Evolutionary conservation across 352 stramenopile species (phyloP), one percentile per base, ranked within the genome.

Genomic region (Ophiocytium majus): DNA sequence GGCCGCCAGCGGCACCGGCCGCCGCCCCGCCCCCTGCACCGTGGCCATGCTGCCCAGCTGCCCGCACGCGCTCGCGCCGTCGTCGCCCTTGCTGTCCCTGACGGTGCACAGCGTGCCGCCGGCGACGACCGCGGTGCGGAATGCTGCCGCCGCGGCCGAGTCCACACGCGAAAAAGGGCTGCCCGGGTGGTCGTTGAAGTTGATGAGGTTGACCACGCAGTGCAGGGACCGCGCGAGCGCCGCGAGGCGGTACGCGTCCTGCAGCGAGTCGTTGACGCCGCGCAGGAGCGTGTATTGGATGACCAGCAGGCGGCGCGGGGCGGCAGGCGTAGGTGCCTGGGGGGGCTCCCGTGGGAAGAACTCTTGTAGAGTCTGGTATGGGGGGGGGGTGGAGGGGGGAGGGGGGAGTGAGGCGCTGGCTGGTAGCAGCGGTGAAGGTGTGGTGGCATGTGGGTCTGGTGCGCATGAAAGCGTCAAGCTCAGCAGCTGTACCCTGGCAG

Each of bases 141-240:
- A 88, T 23, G 80, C 50, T 50, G 66, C 64, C 36, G 79, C 63
- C 1, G 79, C 76, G 43, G 84, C 81, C 33, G 32, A 19, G 14
- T 57, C 80, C 17, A 79, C 80, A 17, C 57, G 23, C 36, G n/a
- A 50, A 81, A 90, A 90, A n/a, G 76, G 64, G 14, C 50, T 86
- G 23, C 83, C 83, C 33, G 50, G 43, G 79, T 90, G 86, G n/a
- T 83, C 33, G 71, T 90, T 90, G 43, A 90, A 90, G 10, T 76
- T 86, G 31, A 89, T 89, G 33, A 89, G 79, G 43, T 89, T 89
- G 19, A 89, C 82, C 34, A 89, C 86, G 76, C 85, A 89, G 66
- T 89, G 43, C 36, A 89, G 63, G 0, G 82, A 50, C 19, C 66
- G 9, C 23, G 86, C 78, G 80, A 88, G 80, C 0, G 82, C 79